Evolutionary conservation across 2,329 filamentous ascomycete species (phyloP), one percentile per base, ranked within the genome.

Genomic region (Fusarium drepaniforme): DNA sequence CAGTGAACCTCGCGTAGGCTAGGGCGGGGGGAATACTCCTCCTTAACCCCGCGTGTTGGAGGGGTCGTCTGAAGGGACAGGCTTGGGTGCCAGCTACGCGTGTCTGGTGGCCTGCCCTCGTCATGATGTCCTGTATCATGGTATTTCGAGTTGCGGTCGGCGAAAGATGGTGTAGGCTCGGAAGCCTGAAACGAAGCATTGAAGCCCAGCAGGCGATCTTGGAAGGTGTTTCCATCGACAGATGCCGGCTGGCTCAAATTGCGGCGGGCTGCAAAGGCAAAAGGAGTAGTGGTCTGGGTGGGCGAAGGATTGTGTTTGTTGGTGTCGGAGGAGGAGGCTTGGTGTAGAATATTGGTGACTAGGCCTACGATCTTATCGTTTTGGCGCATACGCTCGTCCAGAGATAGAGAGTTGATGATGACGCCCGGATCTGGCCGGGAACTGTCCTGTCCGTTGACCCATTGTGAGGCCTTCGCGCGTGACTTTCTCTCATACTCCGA

Each of bases 321-420:
- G 30, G 61, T 28, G 8, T 25, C 44, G 40, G 49, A 25, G 38
- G 40, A n/a, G 51, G 51, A 46, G 51, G 15, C 15, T 58, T 42
- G 56, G 30, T 40, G 46, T 12, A 75, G 38, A 12, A 73, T 51
- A 67, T 71, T 61, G 30, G 75, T 70, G 37, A 75, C 51, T 51
- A 35, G 61, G 38, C 35, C 73, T 28, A 75, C 37, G 23, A 75
- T 28, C n/a, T 66, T 56, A 21, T 68, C 44, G 18, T 53, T 68
- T 25, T 49, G 51, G 18, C 62, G 70, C 33, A 74, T 66, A 12
- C 73, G 70, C 23, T 53, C 49, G 21, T 59, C 46, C 21, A 70
- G 58, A n/a, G 73, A 63, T 21, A 51, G 60, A 13, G 67, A 75
- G 53, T 62, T 75, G 64, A 75, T 56, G 33, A 71, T 65, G 16